Percentiles rank a stretch among this genome's conserved stretches.
phyloP scores from a whole-genome alignment of 2,329 filamentous ascomycete genomes.

The Teratosphaeria zuluensis region DNA sequence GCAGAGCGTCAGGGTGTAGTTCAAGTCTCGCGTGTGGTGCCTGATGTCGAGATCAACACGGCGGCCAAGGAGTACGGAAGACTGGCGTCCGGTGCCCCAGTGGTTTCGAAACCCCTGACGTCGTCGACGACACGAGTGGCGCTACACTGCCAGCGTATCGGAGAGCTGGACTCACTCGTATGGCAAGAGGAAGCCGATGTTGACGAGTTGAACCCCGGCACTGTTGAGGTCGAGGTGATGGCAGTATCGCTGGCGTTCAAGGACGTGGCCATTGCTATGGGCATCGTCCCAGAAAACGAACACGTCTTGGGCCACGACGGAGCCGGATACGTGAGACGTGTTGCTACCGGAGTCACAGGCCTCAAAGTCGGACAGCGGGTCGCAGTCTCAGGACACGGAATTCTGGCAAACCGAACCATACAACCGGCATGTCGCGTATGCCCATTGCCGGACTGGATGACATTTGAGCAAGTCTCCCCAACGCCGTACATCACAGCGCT shows the following conservation, averaged over 20 bases:
- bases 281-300: background rate
- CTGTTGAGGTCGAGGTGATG: background rate
- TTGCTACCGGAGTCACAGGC: constrained; percentile 6
- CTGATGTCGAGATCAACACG: background rate
- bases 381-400: background rate
- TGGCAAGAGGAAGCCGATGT: too few relatives aligned
- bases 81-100: too few relatives aligned
- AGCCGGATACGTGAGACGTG: constrained; percentile 3
- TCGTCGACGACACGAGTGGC: too few relatives aligned
- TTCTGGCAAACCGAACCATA: background rate
- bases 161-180: too few relatives aligned
- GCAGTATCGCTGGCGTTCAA: background rate
- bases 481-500: background rate
- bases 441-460: background rate
- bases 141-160: too few relatives aligned
- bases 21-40: background rate
- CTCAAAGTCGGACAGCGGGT: constrained; percentile 6
- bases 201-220: background rate
- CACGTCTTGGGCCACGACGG: constrained; percentile 3
- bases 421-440: background rate
- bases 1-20: background rate
- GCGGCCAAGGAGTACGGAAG: too few relatives aligned
- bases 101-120: too few relatives aligned
- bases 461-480: background rate
- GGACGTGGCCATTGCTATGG: background rate